Percentiles rank a stretch among this genome's conserved stretches.
Evolutionary conservation across 1,284 basidiomycete species (phyloP).

Genomic region (Cutaneotrichosporon sp.): DNA sequence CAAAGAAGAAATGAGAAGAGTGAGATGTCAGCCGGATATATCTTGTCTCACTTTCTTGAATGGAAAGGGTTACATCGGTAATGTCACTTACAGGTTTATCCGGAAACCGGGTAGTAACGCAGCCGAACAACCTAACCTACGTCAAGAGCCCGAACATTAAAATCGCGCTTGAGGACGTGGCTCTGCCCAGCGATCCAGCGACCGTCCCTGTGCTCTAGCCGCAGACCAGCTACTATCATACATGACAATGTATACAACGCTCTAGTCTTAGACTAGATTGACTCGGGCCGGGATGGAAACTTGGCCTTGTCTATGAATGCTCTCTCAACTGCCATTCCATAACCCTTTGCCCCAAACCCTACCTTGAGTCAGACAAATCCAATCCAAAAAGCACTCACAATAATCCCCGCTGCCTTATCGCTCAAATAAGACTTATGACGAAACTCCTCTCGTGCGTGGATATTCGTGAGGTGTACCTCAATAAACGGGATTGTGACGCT

Average conservation of each 20-base stretch:
- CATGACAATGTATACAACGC: not conserved
- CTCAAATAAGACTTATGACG: constrained; percentile 49
- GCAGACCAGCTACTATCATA: not conserved
- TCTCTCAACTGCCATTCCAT: constrained; percentile 27
- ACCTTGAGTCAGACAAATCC: constrained; percentile 19
- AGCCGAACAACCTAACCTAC: no score
- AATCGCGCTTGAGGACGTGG: no score
- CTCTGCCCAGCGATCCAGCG: no score
- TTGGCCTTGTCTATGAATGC: constrained; percentile 27
- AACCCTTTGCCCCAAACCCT: constrained; percentile 30
- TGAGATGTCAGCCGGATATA: no score
- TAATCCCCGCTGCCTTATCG: constrained; percentile 36
- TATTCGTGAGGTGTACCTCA: constrained; percentile 50
- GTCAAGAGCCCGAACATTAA: no score
- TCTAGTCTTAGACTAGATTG: not conserved
- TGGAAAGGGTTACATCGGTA: no score
- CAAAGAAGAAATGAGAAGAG: no score
- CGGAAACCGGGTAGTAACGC: no score
- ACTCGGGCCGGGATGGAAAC: constrained; percentile 24
- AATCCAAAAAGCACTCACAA: constrained; percentile 27
- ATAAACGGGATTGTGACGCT: constrained; percentile 47
- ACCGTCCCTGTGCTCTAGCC: not conserved
- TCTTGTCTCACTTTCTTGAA: no score
- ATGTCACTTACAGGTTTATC: no score
- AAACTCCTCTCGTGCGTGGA: constrained; percentile 48